Conservation (phyloP, 352 stramenopile genomes). For the Phytophthora pisi region DNA sequence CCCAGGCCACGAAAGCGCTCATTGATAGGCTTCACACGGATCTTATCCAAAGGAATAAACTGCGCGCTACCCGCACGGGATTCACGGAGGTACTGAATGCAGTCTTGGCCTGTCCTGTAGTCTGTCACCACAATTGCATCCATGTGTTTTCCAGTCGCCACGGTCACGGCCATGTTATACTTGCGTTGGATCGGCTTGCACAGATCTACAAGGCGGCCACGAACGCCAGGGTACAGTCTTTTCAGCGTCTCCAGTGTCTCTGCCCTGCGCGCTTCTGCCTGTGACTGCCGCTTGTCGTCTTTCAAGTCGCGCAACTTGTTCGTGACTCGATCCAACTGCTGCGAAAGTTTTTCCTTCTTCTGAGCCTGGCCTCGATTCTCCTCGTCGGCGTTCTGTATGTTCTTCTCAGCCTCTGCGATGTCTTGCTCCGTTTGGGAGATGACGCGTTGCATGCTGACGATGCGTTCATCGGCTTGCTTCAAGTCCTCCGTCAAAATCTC, state of each 20-base stretch:
- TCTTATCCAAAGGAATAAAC: constrained; percentile 97
- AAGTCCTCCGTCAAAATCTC: constrained; percentile 67
- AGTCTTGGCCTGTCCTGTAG: constrained; percentile 84
- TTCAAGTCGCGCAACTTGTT: constrained; percentile 92
- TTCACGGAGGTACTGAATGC: constrained; percentile 95
- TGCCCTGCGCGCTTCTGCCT: constrained; percentile 85
- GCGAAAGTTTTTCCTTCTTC: constrained; percentile 67
- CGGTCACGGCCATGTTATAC: constrained; percentile 98
- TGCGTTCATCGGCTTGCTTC: constrained; percentile 62
- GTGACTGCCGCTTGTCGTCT: constrained; percentile 92
- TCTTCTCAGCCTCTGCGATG: constrained; percentile 57
- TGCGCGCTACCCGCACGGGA: constrained; percentile 93
- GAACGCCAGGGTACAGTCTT: constrained; percentile 91
- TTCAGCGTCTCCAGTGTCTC: constrained; percentile 87
- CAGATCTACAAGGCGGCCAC: constrained; percentile 96
- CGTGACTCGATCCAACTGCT: constrained; percentile 77
- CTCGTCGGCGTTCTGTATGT: constrained; percentile 58
- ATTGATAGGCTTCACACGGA: constrained; percentile 91
- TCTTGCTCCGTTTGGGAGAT: constrained; percentile 65
- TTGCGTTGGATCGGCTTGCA: constrained; percentile 96
- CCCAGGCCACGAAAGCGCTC: constrained; percentile 94
- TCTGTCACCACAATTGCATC: constrained; percentile 89
- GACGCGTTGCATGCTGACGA: constrained; percentile 74
- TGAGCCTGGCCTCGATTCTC: constrained; percentile 65
- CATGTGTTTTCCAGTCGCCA: constrained; percentile 98